Base-by-base conservation (phyloP, 2,329 filamentous ascomycete genomes). In the Ceratocystis albifundus region DNA sequence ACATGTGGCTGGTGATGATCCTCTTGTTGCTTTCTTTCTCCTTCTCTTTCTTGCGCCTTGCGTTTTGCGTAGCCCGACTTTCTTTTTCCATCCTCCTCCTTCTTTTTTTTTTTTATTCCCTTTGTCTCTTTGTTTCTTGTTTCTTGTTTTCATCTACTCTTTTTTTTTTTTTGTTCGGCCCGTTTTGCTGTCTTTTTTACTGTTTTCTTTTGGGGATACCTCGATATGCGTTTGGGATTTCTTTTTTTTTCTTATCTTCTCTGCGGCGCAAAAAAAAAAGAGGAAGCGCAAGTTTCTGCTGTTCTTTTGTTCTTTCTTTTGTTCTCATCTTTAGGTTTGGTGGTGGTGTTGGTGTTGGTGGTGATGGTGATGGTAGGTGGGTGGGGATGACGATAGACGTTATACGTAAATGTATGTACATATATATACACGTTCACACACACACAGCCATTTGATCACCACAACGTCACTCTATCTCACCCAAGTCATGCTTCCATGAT, bases 161-260 rank as follows among this genome's bases (percentile, higher is more conserved):
- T n/a, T n/a, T n/a, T n/a, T n/a, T n/a, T n/a, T n/a, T n/a, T n/a
- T n/a, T 41, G 36, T 4, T 41, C 10, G 36, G 36, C 36, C 36
- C 36, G 36, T 41, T 48, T 22, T 5, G 22, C 15, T 53, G 48
- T 36, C 55, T 59, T 65, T 45, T 57, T 62, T 45, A 30, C 8
- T 64, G 10, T 53, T 50, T 50, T 65, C 22, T 44, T 62, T 46
- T 65, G 64, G 48, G 65, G 64, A 70, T 70, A 70, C 67, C 67
- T 68, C 69, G 57, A 61, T 57, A 53, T 57, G 57, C 55, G 57
- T 64, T 36, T 15, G 61, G 15, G n/a, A n/a, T n/a, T n/a, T n/a
- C n/a, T n/a, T n/a, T 59, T 64, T 67, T 41, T 30, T 15, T 15
- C 15, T 41, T 15, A 15, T 41, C 36, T 41, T 41, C 36, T 53